Evolutionary conservation across 352 stramenopile genomes (phyloP).

Genomic region (Phytophthora cactorum): DNA sequence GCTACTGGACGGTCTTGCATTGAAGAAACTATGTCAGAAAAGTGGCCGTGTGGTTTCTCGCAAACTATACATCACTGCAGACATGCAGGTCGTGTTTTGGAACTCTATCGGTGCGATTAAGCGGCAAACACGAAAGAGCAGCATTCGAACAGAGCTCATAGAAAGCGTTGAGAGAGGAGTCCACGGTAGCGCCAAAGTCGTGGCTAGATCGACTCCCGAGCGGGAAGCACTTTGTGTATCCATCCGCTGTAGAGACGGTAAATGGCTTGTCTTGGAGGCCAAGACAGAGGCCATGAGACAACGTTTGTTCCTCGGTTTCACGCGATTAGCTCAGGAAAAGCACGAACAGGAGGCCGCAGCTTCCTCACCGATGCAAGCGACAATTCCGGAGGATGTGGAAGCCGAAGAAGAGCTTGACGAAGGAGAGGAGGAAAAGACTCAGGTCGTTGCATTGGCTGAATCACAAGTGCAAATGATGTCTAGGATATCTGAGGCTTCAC

Average conservation of each 20-base stretch:
- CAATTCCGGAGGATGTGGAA: slow-evolving; percentile 10
- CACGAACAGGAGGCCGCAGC: slow-evolving; percentile 7
- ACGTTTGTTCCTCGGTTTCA: slow-evolving; percentile 61
- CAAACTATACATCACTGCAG: slow-evolving; percentile 58
- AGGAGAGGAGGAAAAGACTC: neutral
- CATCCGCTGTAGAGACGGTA: slow-evolving; percentile 50
- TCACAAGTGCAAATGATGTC: neutral
- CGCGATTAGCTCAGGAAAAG: slow-evolving; percentile 53
- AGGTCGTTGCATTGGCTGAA: neutral
- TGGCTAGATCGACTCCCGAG: slow-evolving; percentile 9
- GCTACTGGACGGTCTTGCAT: slow-evolving; percentile 56
- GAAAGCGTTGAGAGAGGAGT: slow-evolving; percentile 56
- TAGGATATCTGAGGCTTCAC: neutral
- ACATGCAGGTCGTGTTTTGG: slow-evolving; percentile 63
- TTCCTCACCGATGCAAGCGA: neutral
- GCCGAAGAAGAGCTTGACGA: slow-evolving; percentile 8
- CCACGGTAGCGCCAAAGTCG: slow-evolving; percentile 36
- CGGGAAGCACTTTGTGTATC: slow-evolving; percentile 48
- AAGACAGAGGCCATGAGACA: slow-evolving; percentile 53
- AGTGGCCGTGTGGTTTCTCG: slow-evolving; percentile 66
- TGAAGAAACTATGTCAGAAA: slow-evolving; percentile 75
- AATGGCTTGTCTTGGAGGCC: slow-evolving; percentile 59
- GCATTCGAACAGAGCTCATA: slow-evolving; percentile 47
- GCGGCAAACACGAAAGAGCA: slow-evolving; percentile 58
- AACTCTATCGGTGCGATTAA: slow-evolving; percentile 54